Base-by-base conservation (phyloP, 2,329 filamentous ascomycete species). In the Colletotrichum paranaense region DNA sequence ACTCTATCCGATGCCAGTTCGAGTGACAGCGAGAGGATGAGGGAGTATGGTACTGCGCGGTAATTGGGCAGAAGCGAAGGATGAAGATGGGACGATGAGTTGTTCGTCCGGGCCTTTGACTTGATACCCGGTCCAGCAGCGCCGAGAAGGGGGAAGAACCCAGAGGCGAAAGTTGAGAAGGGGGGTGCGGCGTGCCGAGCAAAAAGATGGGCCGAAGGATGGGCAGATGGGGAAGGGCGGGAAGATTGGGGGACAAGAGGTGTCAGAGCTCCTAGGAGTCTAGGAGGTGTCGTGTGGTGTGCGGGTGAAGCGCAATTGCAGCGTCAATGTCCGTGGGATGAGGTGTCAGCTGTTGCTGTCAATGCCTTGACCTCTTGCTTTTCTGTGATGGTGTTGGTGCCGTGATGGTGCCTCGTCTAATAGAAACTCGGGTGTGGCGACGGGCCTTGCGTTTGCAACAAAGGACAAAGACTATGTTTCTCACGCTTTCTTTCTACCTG, bases 71-170 rank as follows among this genome's bases (percentile, higher is more conserved):
- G 60, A 73, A 64, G 67, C 67, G 49, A 73, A 58, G 55, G 26
- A 65, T 7, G 62, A 62, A 73, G 60, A 71, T 62, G 60, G 67
- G 71, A 70, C 62, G 71, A 71, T 32, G 70, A 42, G 42, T 62
- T 58, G 71, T 73, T 73, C 71, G 67, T 71, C 67, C 71, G 57
- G 62, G 57, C 38, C 42, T 69, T 57, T 65, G 49, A 68, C n/a
- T 72, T 63, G 68, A 72, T 67, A 63, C 68, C 68, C 35, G 30
- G 62, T 24, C 57, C 67, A 24, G 32, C 52, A 72, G 52, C 56
- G 26, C 64, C 53, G 24, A 24, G 30, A 62, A 59, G 49, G 32
- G 62, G 19, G 32, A 57, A 65, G 49, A 56, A 42, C 49, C 49
- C 30, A 57, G 46, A 66, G 59, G 67, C 32, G 35, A 62, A 42